phyloP scores from a whole-genome alignment of 371 early-diverging fungal species.

The Coemansia sp. region DNA sequence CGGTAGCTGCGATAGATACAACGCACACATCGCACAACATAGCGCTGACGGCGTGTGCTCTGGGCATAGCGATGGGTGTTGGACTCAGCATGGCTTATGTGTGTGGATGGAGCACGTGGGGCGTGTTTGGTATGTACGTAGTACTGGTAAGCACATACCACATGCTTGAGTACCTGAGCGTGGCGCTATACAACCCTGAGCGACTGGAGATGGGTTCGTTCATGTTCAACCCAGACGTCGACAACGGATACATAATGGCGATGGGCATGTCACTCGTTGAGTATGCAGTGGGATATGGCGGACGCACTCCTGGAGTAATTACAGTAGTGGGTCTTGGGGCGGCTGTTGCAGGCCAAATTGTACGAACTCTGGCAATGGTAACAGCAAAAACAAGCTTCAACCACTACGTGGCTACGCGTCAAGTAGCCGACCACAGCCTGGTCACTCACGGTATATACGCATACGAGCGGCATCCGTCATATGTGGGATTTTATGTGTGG shows the following conservation, averaged over 20 bases:
- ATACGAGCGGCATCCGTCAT: constrained; percentile 64
- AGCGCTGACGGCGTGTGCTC: constrained; percentile 24
- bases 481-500: constrained; percentile 68
- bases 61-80: constrained; percentile 21
- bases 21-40: constrained; percentile 20
- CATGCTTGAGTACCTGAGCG: constrained; percentile 49
- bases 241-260: constrained; percentile 29
- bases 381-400: constrained; percentile 63
- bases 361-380: constrained; percentile 59
- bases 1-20: no score
- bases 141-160: constrained; percentile 37
- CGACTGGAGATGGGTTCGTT: constrained; percentile 48
- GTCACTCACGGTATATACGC: constrained; percentile 61
- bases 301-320: constrained; percentile 12
- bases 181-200: constrained; percentile 47
- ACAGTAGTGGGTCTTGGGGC: constrained; percentile 49
- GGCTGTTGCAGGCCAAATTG: constrained; percentile 52
- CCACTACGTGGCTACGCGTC: constrained; percentile 56
- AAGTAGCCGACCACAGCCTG: constrained; percentile 54
- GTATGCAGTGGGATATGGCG: constrained; percentile 17
- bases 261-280: constrained; percentile 34
- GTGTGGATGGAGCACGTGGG: constrained; percentile 20
- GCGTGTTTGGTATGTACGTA: constrained; percentile 34
- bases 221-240: constrained; percentile 50
- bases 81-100: constrained; percentile 10